These are phyloP conservation scores for Ophiostoma tasmaniense DNA, from an alignment of 2,329 filamentous ascomycete species.

Conservation along the genomic window DNA sequence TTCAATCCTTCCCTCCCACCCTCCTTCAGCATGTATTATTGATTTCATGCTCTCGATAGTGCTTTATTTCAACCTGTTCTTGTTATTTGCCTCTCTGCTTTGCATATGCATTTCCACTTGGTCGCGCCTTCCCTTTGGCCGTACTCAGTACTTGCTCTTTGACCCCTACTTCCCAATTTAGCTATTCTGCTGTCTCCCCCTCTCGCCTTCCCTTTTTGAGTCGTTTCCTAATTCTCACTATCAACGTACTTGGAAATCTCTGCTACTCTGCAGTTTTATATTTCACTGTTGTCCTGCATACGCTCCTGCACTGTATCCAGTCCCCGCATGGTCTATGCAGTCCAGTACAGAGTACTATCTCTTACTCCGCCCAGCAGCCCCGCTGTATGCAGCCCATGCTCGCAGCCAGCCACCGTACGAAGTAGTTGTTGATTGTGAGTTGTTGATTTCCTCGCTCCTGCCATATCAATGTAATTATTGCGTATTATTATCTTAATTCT, in stretches of 20 bases:
- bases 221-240: neutral
- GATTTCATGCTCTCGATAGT: too few species aligned
- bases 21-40: neutral
- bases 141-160: neutral
- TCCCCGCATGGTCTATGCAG: conserved; percentile 1
- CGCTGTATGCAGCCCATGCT: neutral
- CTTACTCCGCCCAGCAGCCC: neutral
- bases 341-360: neutral
- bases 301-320: neutral
- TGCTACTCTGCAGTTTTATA: neutral
- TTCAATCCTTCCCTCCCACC: neutral
- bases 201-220: neutral
- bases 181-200: neutral
- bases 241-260: neutral
- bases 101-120: neutral
- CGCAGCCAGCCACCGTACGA: neutral
- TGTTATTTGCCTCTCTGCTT: neutral
- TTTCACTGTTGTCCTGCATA: neutral
- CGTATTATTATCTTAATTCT: too few species aligned
- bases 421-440: neutral
- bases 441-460: neutral
- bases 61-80: neutral
- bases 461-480: too few species aligned
- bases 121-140: neutral
- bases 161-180: neutral